Percentiles rank a stretch among this genome's conserved stretches.
phyloP scores from a whole-genome alignment of 2,329 filamentous ascomycete species.

The Exophiala oligosperma region DNA sequence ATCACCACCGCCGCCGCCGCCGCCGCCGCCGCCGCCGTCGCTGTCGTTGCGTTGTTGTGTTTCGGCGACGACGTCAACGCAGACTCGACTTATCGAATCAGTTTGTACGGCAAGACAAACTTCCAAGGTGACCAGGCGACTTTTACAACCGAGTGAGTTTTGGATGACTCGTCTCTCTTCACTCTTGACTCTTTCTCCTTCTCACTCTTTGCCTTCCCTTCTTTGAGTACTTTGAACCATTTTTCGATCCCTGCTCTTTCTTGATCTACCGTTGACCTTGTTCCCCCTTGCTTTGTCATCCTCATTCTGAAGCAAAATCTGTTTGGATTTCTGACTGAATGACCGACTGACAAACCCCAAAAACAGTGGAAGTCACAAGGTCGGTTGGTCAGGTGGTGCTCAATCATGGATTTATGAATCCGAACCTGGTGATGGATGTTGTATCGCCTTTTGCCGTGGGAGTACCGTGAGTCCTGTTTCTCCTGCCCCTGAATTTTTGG shows the following conservation, averaged over 20 bases:
- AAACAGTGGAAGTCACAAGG: conserved; percentile 7
- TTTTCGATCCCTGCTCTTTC: no score
- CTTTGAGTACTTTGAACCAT: no score
- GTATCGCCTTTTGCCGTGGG: conserved; percentile 15
- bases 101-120: conserved; percentile 10
- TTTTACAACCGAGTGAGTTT: background rate
- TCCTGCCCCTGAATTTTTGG: background rate
- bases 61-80: background rate
- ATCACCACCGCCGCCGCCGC: no score
- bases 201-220: no score
- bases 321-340: background rate
- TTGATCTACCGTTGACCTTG: no score
- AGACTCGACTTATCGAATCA: conserved; percentile 5
- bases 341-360: background rate
- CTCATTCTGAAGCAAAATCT: no score
- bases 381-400: conserved; percentile 8
- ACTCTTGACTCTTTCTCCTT: background rate
- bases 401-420: conserved; percentile 15
- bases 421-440: conserved; percentile 9
- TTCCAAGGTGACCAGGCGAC: conserved; percentile 11
- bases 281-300: no score
- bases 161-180: background rate
- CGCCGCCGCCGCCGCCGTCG: no score
- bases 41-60: no score
- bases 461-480: conserved; percentile 7